Evolutionary conservation across 192 early-diverging fungal genomes (phyloP).

Genomic region (Backusella psychrophila): DNA sequence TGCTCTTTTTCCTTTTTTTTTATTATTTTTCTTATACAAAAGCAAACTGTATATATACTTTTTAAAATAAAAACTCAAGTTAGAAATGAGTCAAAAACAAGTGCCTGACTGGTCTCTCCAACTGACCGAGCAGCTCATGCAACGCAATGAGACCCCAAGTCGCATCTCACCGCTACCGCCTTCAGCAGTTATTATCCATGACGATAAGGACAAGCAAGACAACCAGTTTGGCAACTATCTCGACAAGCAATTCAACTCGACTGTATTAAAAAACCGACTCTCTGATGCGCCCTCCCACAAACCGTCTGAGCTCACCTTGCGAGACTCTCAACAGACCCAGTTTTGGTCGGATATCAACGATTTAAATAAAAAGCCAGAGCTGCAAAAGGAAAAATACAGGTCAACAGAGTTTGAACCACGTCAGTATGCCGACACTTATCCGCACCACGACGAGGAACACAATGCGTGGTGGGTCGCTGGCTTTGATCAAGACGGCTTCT

Average conservation of each 20-base stretch:
- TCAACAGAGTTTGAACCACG: background rate
- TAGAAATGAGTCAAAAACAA: background rate
- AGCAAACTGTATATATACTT: background rate
- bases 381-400: background rate
- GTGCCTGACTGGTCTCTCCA: slow-evolving; percentile 1
- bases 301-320: background rate
- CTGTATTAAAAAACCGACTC: background rate
- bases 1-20: background rate
- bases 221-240: slow-evolving; percentile 10
- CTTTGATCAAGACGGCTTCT: slow-evolving; percentile 22
- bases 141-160: background rate
- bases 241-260: background rate
- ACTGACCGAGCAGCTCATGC: slow-evolving; percentile 5
- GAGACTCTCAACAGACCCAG: background rate
- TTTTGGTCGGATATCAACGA: background rate
- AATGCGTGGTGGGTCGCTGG: slow-evolving; percentile 15
- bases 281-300: background rate
- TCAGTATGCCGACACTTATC: background rate
- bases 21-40: no score
- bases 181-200: background rate
- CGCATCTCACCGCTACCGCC: background rate
- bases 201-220: background rate
- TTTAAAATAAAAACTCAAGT: no score
- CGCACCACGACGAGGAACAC: background rate
- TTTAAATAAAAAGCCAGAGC: background rate